Base-by-base conservation (phyloP, 1,284 basidiomycete genomes). In the Microbotryum lychnidis-dioicae region DNA sequence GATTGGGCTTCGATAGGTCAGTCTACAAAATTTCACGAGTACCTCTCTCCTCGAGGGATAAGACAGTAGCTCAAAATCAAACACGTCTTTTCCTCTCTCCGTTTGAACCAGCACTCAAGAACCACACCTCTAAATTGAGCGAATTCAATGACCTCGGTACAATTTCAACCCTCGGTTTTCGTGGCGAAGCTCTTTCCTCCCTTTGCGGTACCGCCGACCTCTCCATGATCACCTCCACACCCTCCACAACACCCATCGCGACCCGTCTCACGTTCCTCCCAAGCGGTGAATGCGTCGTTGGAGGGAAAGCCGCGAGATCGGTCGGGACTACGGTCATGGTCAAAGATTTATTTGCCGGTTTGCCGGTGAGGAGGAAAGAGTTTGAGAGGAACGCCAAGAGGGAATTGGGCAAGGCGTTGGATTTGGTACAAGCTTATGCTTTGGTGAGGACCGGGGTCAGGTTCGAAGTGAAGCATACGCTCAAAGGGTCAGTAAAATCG, bases 111-210 rank as follows among this genome's bases (percentile, higher is more conserved):
- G 92, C 84, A 2, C 79, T 93, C 61, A 97, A 96, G 74, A 90
- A 97, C 71, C 84, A 93, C 73, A 98, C 94, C 0, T 97, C 93
- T 18, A 98, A 98, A 74, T 80, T 98, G 0, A 76, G 84, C 1
- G 82, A 84, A 2, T 90, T 89, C 71, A 78, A 82, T 4, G 89
- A 91, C 70, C 81, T 98, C 1, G 78, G 83, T 0, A 77, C 81
- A 0, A 83, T 98, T 6, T 77, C 79, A 3, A 93, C 93, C 0
- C 97, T 97, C 75, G 96, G 96, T 0, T 98, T 98, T 72, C 83
- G 94, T 37, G 96, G 96, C 20, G 96, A 99, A 76, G 96, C 96
- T 0, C 79, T 98, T 0, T 90, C 91, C 1, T 91, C 92, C 1
- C 80, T 99, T 0, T 98, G 93, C 71, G 89, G 91, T 1, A 77